phyloP scores from a whole-genome alignment of 768 basidiomycete genomes.

The Termitomyces sp. region DNA sequence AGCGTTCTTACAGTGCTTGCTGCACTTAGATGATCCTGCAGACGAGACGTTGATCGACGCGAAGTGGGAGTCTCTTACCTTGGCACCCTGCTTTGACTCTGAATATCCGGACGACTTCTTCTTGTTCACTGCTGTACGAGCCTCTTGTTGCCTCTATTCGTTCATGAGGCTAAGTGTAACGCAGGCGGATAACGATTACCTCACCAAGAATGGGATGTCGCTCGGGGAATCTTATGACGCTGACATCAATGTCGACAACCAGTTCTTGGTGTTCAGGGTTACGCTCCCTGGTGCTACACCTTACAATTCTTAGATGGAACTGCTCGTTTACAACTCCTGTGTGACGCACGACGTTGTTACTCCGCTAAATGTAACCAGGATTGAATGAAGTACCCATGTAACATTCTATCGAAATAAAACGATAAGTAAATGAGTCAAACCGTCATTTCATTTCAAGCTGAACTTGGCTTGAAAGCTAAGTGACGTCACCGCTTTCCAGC shows the following conservation, averaged over 20 bases:
- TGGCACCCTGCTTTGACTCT: constrained; percentile 51
- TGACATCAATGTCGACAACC: constrained; percentile 55
- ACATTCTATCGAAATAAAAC: neutral
- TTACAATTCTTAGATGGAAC: constrained; percentile 1
- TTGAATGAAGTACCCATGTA: neutral
- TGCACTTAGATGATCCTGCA: constrained; percentile 24
- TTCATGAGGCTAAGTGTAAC: neutral
- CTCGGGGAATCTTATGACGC: constrained; percentile 50
- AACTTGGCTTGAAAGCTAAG: too few species aligned
- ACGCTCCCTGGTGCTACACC: constrained; percentile 42
- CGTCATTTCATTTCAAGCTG: too few species aligned
- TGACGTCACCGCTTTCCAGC: too few species aligned
- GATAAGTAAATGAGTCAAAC: too few species aligned
- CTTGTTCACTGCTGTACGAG: constrained; percentile 56
- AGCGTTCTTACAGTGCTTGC: neutral
- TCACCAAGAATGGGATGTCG: constrained; percentile 51
- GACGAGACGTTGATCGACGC: constrained; percentile 54
- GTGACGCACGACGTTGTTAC: neutral
- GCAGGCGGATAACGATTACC: constrained; percentile 63
- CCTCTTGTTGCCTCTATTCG: neutral
- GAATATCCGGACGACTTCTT: constrained; percentile 63
- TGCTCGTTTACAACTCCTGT: neutral
- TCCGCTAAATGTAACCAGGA: neutral
- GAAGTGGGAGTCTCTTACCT: constrained; percentile 67
- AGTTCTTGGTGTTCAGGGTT: constrained; percentile 59